Conservation (phyloP, 495 filamentous ascomycete genomes). For the Aspergillus haitiensis region DNA sequence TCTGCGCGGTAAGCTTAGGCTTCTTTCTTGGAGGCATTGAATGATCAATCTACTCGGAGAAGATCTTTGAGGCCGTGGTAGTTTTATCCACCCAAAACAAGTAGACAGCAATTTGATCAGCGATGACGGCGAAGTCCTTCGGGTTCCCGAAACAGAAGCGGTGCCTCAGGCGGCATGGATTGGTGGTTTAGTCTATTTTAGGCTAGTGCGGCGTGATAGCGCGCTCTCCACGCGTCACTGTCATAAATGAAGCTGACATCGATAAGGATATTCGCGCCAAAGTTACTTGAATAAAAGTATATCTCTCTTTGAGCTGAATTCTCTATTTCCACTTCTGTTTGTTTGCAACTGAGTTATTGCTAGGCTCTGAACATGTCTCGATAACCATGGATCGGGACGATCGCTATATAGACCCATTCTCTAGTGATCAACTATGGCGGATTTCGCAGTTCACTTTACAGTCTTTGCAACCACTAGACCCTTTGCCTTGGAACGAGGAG, state of each 20-base stretch:
- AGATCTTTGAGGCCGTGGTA: not conserved
- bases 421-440: conserved; percentile 66
- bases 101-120: not conserved
- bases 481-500: conserved; percentile 38
- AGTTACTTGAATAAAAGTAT: not conserved
- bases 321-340: not conserved
- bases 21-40: conserved; percentile 78
- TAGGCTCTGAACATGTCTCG: conserved; percentile 2
- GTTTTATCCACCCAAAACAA: not conserved
- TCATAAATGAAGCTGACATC: not conserved
- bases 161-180: conserved; percentile 34
- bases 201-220: conserved; percentile 26
- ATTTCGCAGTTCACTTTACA: conserved; percentile 48
- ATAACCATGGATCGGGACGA: conserved; percentile 47
- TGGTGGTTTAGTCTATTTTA: conserved; percentile 14
- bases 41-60: not conserved
- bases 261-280: conserved; percentile 17
- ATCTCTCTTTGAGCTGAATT: not conserved
- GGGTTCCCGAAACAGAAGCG: conserved; percentile 28
- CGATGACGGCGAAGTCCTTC: conserved; percentile 5
- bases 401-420: conserved; percentile 62
- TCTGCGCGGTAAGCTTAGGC: conserved; percentile 42
- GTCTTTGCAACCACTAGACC: conserved; percentile 40
- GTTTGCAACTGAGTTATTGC: not conserved
- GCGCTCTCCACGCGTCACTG: conserved; percentile 28